These are phyloP conservation scores for Talaromyces adpressus DNA, from an alignment of 495 filamentous ascomycete genomes.

Conservation along the genomic window DNA sequence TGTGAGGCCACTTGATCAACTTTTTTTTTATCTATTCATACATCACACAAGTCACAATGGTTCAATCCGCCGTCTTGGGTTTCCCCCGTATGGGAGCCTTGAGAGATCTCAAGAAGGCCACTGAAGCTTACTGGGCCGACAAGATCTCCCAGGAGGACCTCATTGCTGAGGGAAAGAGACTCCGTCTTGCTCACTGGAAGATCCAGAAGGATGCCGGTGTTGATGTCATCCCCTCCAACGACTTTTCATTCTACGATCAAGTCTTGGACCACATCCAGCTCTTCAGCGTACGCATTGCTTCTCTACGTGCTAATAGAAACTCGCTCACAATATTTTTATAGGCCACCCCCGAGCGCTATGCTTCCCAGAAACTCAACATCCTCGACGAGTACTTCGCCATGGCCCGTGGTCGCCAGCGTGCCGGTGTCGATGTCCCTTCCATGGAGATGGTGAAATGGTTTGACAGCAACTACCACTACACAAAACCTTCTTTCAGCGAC, in stretches of 20 bases:
- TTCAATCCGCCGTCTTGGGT: conserved; percentile 53
- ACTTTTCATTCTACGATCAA: conserved; percentile 98
- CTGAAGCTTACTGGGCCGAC: conserved; percentile 92
- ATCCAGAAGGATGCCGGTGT: conserved; percentile 97
- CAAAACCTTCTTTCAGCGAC: conserved; percentile 95
- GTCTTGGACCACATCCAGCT: conserved; percentile 98
- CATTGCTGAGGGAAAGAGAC: conserved; percentile 87
- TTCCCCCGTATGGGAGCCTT: conserved; percentile 95
- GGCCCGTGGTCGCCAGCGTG: conserved; percentile 89
- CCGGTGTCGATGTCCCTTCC: conserved; percentile 72
- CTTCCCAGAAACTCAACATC: conserved; percentile 70
- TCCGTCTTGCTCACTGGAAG: conserved; percentile 95
- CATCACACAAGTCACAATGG: conserved; percentile 11
- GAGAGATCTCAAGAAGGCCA: conserved; percentile 99
- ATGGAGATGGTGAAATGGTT: conserved; percentile 99
- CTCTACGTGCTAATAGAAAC: background rate
- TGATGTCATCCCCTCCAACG: conserved; percentile 95
- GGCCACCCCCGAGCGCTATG: conserved; percentile 87
- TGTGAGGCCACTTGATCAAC: background rate
- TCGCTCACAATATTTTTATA: conserved; percentile 19
- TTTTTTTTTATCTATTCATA: background rate
- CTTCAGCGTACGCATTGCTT: conserved; percentile 67
- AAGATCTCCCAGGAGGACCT: conserved; percentile 87
- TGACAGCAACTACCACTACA: conserved; percentile 99
- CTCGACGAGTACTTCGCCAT: conserved; percentile 99